Evolutionary conservation across 805 yeast genomes (phyloP).

Genomic region (Pichia pseudocactophila): DNA sequence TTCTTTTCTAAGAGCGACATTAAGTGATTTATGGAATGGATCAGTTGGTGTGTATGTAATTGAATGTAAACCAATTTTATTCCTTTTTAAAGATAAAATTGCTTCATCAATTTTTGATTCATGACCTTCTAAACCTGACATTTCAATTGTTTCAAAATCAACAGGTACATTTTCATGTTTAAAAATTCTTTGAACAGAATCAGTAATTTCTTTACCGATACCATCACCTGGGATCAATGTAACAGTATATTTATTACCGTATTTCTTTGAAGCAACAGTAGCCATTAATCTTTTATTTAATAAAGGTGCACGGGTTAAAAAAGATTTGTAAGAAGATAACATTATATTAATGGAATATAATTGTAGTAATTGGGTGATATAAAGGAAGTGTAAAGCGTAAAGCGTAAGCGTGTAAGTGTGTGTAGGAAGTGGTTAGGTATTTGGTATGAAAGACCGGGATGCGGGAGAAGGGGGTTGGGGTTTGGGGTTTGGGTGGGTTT

Average conservation of each 20-base stretch:
- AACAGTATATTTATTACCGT: conserved; percentile 91
- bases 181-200: conserved; percentile 86
- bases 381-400: too few relatives aligned
- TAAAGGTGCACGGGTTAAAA: conserved; percentile 11
- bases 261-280: conserved; percentile 65
- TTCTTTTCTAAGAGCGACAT: conserved; percentile 95
- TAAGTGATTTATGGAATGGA: conserved; percentile 71
- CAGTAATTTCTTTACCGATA: conserved; percentile 92
- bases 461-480: conserved; percentile 1
- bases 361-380: too few relatives aligned
- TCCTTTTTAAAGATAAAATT: conserved; percentile 84
- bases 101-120: conserved; percentile 64
- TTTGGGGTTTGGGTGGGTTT: not conserved
- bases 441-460: not conserved
- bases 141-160: conserved; percentile 83
- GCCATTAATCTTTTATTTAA: conserved; percentile 23
- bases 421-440: not conserved
- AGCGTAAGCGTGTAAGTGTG: too few relatives aligned
- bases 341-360: conserved; percentile 9
- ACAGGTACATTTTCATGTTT: conserved; percentile 82
- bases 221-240: conserved; percentile 98
- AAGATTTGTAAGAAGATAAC: conserved; percentile 21
- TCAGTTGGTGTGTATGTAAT: conserved; percentile 85
- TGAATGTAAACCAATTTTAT: conserved; percentile 95
- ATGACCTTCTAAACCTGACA: conserved; percentile 43